A percentile compares a stretch with the other conserved stretches of the same genome.
These are phyloP conservation scores for Pseudomicrostroma phylloplanum DNA, from an alignment of 1,284 basidiomycete genomes.

Conservation along the genomic window DNA sequence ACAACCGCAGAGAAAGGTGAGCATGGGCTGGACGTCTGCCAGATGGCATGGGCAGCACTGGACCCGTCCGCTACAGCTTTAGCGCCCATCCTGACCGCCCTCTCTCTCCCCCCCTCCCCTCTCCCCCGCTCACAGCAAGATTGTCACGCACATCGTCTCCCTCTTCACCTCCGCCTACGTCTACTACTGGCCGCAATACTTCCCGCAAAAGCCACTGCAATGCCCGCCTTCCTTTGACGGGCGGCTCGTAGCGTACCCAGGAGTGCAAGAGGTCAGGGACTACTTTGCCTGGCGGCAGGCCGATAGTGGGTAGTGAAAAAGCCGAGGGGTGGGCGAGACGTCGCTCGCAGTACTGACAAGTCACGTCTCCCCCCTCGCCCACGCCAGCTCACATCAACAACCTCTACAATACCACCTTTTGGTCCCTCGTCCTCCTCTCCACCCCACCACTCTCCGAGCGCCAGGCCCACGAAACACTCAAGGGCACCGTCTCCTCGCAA, in stretches of 20 bases:
- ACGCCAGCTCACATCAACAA: slow-evolving; percentile 89
- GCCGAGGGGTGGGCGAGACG: no score
- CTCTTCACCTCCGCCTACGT: slow-evolving; percentile 89
- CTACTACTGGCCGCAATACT: slow-evolving; percentile 73
- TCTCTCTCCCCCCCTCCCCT: no score
- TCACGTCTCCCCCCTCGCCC: slow-evolving; percentile 4
- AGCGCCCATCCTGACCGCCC: neutral
- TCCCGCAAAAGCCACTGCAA: slow-evolving; percentile 63
- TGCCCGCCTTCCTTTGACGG: slow-evolving; percentile 91
- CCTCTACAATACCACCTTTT: slow-evolving; percentile 91
- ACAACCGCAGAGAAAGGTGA: slow-evolving; percentile 69
- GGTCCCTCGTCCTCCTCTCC: slow-evolving; percentile 79
- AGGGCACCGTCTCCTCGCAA: slow-evolving; percentile 79
- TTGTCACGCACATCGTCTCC: slow-evolving; percentile 79
- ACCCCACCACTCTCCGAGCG: slow-evolving; percentile 61
- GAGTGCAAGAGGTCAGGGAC: slow-evolving; percentile 67
- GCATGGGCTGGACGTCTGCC: neutral
- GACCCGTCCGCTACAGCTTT: neutral
- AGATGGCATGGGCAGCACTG: neutral
- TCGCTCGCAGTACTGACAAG: neutral
- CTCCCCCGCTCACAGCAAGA: slow-evolving; percentile 70
- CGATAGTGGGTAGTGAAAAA: slow-evolving; percentile 56
- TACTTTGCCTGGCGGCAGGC: slow-evolving; percentile 95
- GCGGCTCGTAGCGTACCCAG: slow-evolving; percentile 72
- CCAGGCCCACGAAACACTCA: slow-evolving; percentile 65